Evolutionary conservation across 371 early-diverging fungal genomes (phyloP).

Genomic region (Lichtheimia ornata): DNA sequence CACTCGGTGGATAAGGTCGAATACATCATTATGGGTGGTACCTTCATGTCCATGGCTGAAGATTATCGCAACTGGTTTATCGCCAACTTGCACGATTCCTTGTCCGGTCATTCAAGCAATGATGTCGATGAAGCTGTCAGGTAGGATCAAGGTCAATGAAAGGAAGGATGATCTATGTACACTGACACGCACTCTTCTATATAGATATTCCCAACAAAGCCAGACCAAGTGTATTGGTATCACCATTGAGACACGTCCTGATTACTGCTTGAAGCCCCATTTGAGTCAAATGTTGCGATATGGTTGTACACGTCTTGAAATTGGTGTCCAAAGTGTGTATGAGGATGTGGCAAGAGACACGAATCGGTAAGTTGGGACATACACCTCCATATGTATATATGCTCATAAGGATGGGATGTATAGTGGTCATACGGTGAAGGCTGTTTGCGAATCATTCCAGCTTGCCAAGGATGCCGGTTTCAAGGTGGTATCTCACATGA

Average conservation of each 20-base stretch:
- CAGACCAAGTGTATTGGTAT: conserved; percentile 99
- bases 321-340: conserved; percentile 99
- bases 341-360: conserved; percentile 99
- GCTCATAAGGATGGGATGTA: neutral
- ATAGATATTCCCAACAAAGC: conserved; percentile 91
- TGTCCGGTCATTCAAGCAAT: conserved; percentile 90
- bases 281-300: conserved; percentile 98
- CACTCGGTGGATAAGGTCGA: conserved; percentile 99
- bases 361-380: conserved; percentile 67
- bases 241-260: conserved; percentile 99
- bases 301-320: conserved; percentile 99
- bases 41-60: conserved; percentile 98
- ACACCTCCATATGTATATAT: too few relatives aligned
- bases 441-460: conserved; percentile 97
- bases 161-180: neutral
- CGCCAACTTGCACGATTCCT: conserved; percentile 96
- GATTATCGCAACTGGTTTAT: conserved; percentile 99
- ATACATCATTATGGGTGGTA: conserved; percentile 99
- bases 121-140: conserved; percentile 97
- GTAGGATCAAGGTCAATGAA: conserved; percentile 20
- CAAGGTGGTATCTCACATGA: conserved; percentile 99
- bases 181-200: neutral
- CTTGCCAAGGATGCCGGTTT: conserved; percentile 99
- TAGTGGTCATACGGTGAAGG: conserved; percentile 98
- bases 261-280: conserved; percentile 98